Evolutionary conservation across 208 protist species (phyloP).

Genomic region (Leishmania mexicana): DNA sequence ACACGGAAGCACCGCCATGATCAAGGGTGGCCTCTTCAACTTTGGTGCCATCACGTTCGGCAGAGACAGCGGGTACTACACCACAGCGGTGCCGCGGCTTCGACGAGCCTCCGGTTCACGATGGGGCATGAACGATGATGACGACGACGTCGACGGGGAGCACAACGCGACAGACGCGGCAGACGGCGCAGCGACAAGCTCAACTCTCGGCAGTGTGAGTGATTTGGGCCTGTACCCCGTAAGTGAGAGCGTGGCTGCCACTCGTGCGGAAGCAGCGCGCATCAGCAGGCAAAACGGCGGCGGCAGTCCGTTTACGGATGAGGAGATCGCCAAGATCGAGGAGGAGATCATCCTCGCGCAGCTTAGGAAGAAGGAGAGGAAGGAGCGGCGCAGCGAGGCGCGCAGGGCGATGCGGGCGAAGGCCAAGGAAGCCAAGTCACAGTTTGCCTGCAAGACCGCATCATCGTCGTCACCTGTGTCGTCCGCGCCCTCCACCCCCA

Average conservation of each 20-base stretch:
- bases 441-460: neutral
- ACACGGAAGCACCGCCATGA: neutral
- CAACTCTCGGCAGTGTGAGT: neutral
- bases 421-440: neutral
- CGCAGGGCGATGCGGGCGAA: conserved; percentile 6
- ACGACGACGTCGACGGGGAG: neutral
- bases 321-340: conserved; percentile 17
- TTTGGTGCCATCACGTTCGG: conserved; percentile 12
- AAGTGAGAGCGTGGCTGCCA: neutral
- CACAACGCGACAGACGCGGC: neutral
- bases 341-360: conserved; percentile 12
- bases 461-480: neutral
- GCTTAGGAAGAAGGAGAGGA: conserved; percentile 5
- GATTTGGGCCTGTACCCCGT: conserved; percentile 13
- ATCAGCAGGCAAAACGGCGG: neutral
- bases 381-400: conserved; percentile 8
- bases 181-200: neutral
- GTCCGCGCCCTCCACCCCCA: neutral
- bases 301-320: neutral
- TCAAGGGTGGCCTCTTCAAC: conserved; percentile 12
- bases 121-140: neutral
- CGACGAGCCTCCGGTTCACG: neutral
- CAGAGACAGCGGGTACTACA: conserved; percentile 9
- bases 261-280: neutral
- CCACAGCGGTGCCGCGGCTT: neutral